Conservation (phyloP, 2,329 filamentous ascomycete species). For the Pseudocercospora pini-densiflorae region DNA sequence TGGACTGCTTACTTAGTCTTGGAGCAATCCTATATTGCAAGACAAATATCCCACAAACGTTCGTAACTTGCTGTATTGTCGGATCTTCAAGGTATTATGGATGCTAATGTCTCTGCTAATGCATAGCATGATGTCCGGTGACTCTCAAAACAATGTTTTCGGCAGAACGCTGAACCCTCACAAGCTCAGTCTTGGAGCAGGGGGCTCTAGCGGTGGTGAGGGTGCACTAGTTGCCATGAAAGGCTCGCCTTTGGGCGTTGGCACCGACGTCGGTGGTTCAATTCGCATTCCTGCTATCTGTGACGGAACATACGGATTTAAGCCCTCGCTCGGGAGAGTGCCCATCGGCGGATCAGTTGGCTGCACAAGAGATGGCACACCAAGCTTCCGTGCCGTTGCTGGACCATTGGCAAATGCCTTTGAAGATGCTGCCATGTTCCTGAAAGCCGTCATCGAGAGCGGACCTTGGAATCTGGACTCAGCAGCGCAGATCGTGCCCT, state of each 20-base stretch:
- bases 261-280: slow-evolving; percentile 63
- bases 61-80: slow-evolving; percentile 26
- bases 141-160: slow-evolving; percentile 44
- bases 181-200: slow-evolving; percentile 63
- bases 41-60: slow-evolving; percentile 58
- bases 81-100: not conserved
- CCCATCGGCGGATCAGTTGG: not conserved
- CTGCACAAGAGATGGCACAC: slow-evolving; percentile 46
- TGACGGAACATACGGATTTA: slow-evolving; percentile 43
- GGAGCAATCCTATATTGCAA: slow-evolving; percentile 60
- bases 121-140: slow-evolving; percentile 30
- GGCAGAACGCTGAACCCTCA: slow-evolving; percentile 63
- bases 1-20: slow-evolving; percentile 42
- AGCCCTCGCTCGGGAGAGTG: slow-evolving; percentile 31
- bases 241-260: slow-evolving; percentile 63
- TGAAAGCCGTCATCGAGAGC: slow-evolving; percentile 27
- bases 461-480: slow-evolving; percentile 32
- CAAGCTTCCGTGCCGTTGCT: slow-evolving; percentile 41
- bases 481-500: slow-evolving; percentile 50
- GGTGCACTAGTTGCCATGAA: slow-evolving; percentile 63
- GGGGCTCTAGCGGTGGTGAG: slow-evolving; percentile 70
- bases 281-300: slow-evolving; percentile 89
- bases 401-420: slow-evolving; percentile 37
- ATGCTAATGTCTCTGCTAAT: not conserved
- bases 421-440: slow-evolving; percentile 32